Evolutionary conservation across 106 monocot species (phyloP).

Genomic region (Alisma plantagoaquatica): DNA sequence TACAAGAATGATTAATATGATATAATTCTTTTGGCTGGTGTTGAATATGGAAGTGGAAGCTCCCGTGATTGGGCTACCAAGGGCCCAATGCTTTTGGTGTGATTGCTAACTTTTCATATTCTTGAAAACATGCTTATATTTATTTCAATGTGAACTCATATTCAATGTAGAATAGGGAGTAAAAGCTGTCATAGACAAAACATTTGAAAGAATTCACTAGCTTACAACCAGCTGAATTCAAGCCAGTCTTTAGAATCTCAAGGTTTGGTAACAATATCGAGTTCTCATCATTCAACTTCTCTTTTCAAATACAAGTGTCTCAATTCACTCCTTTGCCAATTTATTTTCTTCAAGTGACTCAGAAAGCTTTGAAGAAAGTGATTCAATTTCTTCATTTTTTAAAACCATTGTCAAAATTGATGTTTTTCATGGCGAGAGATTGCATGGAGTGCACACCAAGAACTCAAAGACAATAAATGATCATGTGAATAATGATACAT

Average conservation of each 20-base stretch:
- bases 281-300: constrained; percentile 11
- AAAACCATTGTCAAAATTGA: too few species aligned
- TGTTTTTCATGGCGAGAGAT: too few species aligned
- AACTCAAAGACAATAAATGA: too few species aligned
- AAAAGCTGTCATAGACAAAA: too few species aligned
- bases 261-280: neutral
- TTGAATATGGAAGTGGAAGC: constrained; percentile 74
- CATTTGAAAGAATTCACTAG: too few species aligned
- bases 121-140: too few species aligned
- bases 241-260: constrained; percentile 14
- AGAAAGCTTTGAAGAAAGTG: constrained; percentile 10
- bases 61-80: constrained; percentile 87
- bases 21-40: constrained; percentile 60
- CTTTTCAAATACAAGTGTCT: constrained; percentile 15
- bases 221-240: constrained; percentile 13
- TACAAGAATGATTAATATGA: constrained; percentile 55
- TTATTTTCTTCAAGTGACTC: constrained; percentile 12
- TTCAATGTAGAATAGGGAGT: too few species aligned
- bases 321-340: constrained; percentile 16
- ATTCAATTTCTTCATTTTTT: constrained; percentile 24
- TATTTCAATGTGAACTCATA: too few species aligned
- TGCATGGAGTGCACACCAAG: too few species aligned
- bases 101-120: neutral
- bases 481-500: too few species aligned
- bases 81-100: constrained; percentile 18